These are phyloP conservation scores for Paraphaeosphaeria sporulosa DNA, from an alignment of 2,329 filamentous ascomycete genomes.

Conservation along the genomic window DNA sequence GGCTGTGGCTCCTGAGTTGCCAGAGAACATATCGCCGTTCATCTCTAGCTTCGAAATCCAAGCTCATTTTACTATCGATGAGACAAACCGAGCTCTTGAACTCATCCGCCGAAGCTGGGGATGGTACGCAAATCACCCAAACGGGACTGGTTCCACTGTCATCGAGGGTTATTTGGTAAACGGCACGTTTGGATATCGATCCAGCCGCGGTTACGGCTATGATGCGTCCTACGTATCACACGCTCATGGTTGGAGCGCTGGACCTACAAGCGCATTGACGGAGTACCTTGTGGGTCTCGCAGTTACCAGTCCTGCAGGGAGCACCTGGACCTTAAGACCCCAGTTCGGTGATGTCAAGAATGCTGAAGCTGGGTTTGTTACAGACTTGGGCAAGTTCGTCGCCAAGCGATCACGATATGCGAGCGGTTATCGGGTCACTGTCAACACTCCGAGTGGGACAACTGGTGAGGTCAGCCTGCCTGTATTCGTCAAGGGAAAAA, in stretches of 20 bases:
- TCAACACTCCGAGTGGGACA: constrained; percentile 39
- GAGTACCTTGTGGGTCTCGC: constrained; percentile 56
- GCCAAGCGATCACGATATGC: constrained; percentile 40
- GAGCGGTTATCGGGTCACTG: constrained; percentile 28
- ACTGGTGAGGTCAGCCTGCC: constrained; percentile 40
- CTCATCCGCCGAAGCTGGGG: constrained; percentile 67
- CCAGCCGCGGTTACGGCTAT: constrained; percentile 59
- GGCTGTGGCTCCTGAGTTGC: constrained; percentile 63
- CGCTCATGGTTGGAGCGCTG: constrained; percentile 53
- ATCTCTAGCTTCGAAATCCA: constrained; percentile 67
- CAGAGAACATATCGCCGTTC: constrained; percentile 66
- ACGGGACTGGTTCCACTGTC: constrained; percentile 66
- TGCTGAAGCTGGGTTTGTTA: constrained; percentile 57
- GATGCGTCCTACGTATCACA: constrained; percentile 55
- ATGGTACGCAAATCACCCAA: constrained; percentile 65
- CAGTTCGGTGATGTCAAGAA: constrained; percentile 53
- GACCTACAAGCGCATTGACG: constrained; percentile 41
- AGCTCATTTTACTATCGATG: constrained; percentile 60
- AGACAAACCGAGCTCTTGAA: constrained; percentile 60
- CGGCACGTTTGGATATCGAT: constrained; percentile 65
- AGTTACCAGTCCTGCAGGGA: constrained; percentile 50
- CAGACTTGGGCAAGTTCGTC: constrained; percentile 53
- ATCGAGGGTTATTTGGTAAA: constrained; percentile 66
- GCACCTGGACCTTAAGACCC: constrained; percentile 55
- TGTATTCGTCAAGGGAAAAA: constrained; percentile 15